Evolutionary conservation across 129 eudicot species (phyloP), one percentile per base, ranked within the genome.

Genomic region (Pseudognaphalium luteoalbum): DNA sequence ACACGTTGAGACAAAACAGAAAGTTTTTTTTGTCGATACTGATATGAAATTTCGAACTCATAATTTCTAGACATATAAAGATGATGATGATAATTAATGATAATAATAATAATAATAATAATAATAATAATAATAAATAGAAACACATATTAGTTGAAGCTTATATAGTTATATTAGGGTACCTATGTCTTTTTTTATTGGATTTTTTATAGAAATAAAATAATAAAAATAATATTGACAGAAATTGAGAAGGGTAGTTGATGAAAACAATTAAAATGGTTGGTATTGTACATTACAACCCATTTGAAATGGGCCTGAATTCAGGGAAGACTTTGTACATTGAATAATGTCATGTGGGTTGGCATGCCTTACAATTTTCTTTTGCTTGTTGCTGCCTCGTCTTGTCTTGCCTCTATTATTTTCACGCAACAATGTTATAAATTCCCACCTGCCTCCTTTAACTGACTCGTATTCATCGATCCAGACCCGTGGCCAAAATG

Each of bases 371-470:
- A 22, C 28, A 10, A 14, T 39, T 54, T 12, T 50, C 65, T 32
- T 75, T 50, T 58, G 41, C 41, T 35, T 32, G 59, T 64, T 51
- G 69, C 63, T 76, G 60, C 70, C 4, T 56, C 17, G 81, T 77
- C 81, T 77, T 70, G 69, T 68, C 60, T 69, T 77, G 69, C 72
- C 69, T 69, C 61, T 50, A 59, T 69, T 78, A 69, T 78, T 69
- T 69, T 34, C 54, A 60, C 37, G 7, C 79, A 30, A 47, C 21
- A n/a, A 28, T 0, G 4, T 64, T 75, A 65, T 25, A 5, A 75
- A 63, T 62, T 39, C 70, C 22, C 30, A 74, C 58, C 70, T 73
- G 57, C 68, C 68, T 17, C 52, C 34, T 32, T 35, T n/a, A 37
- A 35, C 28, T 73, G 57, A 21, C 41, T 1, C 29, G 42, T 61